Evolutionary conservation across 2,329 filamentous ascomycete genomes (phyloP).

Genomic region (Nannizziopsis barbatae): DNA sequence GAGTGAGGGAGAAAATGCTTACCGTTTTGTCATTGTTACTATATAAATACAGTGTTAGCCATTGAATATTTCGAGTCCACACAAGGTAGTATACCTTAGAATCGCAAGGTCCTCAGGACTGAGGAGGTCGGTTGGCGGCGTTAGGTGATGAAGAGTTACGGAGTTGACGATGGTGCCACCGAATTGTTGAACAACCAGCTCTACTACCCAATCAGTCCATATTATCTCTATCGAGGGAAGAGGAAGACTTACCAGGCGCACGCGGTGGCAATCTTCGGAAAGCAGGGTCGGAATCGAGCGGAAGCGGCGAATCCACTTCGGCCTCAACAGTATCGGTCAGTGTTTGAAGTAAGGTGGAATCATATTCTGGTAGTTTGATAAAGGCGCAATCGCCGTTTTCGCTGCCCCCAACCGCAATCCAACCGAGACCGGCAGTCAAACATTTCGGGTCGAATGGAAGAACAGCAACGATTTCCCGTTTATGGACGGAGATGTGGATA

Average conservation of each 20-base stretch:
- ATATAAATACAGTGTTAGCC: slow-evolving; percentile 29
- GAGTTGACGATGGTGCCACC: slow-evolving; percentile 57
- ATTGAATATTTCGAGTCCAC: no score
- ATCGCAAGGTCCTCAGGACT: slow-evolving; percentile 47
- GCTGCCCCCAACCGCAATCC: slow-evolving; percentile 76
- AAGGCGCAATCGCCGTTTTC: slow-evolving; percentile 79
- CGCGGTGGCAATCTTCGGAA: slow-evolving; percentile 21
- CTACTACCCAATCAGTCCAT: slow-evolving; percentile 25
- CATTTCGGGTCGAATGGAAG: slow-evolving; percentile 68
- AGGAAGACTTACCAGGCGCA: slow-evolving; percentile 17
- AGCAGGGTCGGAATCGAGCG: slow-evolving; percentile 37
- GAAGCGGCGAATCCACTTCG: slow-evolving; percentile 48
- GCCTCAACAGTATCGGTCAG: slow-evolving; percentile 15
- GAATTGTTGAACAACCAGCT: slow-evolving; percentile 47
- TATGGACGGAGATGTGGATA: slow-evolving; percentile 57
- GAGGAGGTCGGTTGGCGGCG: slow-evolving; percentile 30
- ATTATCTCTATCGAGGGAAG: slow-evolving; percentile 12
- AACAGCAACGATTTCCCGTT: slow-evolving; percentile 60
- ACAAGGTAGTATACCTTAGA: slow-evolving; percentile 31
- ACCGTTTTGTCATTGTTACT: slow-evolving; percentile 92
- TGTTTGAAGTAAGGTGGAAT: slow-evolving; percentile 16
- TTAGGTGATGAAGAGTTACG: slow-evolving; percentile 51
- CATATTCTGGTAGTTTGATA: slow-evolving; percentile 47
- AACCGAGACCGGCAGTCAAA: slow-evolving; percentile 73
- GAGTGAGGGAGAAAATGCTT: slow-evolving; percentile 64